phyloP scores from a whole-genome alignment of 805 yeast genomes.

The Candida schatavii region DNA sequence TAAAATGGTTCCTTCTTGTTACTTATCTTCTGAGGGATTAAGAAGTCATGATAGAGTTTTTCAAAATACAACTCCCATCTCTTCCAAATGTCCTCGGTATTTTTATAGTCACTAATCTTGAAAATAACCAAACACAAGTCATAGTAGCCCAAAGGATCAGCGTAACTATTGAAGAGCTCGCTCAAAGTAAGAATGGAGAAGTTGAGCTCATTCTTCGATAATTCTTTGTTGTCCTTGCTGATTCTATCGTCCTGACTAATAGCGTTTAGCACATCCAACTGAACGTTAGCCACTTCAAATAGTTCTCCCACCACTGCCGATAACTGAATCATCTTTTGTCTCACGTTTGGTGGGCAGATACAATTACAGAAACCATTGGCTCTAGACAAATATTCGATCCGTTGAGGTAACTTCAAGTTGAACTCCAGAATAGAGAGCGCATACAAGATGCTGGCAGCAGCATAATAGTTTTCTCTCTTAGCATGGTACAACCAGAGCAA shows the following conservation, averaged over 20 bases:
- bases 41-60: constrained; percentile 38
- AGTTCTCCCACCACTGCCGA: constrained; percentile 71
- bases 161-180: constrained; percentile 79
- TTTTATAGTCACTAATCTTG: constrained; percentile 81
- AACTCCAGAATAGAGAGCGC: constrained; percentile 73
- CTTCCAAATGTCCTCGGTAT: constrained; percentile 73
- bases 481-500: constrained; percentile 88
- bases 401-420: constrained; percentile 59
- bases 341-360: constrained; percentile 68
- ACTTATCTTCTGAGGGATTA: constrained; percentile 15
- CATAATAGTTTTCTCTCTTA: constrained; percentile 69
- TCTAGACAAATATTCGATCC: constrained; percentile 86
- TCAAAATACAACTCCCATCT: constrained; percentile 78
- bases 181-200: constrained; percentile 66
- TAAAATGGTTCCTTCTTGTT: constrained; percentile 35
- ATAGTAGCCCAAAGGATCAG: constrained; percentile 84
- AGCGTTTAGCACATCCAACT: constrained; percentile 57
- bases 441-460: constrained; percentile 78
- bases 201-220: constrained; percentile 54
- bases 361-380: constrained; percentile 93
- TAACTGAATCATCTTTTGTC: constrained; percentile 73
- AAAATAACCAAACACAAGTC: constrained; percentile 77
- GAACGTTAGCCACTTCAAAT: constrained; percentile 83
- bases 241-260: constrained; percentile 53
- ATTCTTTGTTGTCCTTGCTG: constrained; percentile 45